Conservation (phyloP, 2,329 filamentous ascomycete genomes). For the Curvularia spicifera region DNA sequence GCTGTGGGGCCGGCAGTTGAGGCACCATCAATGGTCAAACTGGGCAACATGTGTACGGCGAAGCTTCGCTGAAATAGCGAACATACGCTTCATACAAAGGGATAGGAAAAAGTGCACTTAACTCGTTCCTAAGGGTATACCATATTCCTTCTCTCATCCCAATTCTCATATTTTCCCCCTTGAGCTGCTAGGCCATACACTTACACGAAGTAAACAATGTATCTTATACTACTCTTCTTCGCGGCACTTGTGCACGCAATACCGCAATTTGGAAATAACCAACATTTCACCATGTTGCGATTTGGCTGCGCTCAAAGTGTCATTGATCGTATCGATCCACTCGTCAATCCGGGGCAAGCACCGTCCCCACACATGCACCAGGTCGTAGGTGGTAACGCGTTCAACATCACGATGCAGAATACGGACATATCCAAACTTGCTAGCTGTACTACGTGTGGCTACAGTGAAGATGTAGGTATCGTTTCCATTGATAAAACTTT, state of each 20-base stretch:
- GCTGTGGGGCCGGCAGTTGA: slow-evolving; percentile 8
- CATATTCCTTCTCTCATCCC: not conserved
- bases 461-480: slow-evolving; percentile 26
- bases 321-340: slow-evolving; percentile 42
- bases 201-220: slow-evolving; percentile 23
- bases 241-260: slow-evolving; percentile 29
- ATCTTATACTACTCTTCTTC: slow-evolving; percentile 31
- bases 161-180: too few species aligned
- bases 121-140: not conserved
- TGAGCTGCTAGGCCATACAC: not conserved
- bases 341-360: slow-evolving; percentile 47
- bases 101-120: not conserved
- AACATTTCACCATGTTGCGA: slow-evolving; percentile 39
- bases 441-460: slow-evolving; percentile 52
- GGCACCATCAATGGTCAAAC: not conserved
- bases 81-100: not conserved
- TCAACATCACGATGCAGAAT: slow-evolving; percentile 54
- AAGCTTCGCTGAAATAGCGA: not conserved
- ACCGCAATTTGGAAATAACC: slow-evolving; percentile 26
- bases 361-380: slow-evolving; percentile 50
- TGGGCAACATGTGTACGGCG: not conserved
- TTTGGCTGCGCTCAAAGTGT: slow-evolving; percentile 44
- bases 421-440: slow-evolving; percentile 38
- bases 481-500: not conserved
- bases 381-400: slow-evolving; percentile 54